Evolutionary conservation across 441 rosid genomes (phyloP).

Genomic region (Pelargonium citronellum): DNA sequence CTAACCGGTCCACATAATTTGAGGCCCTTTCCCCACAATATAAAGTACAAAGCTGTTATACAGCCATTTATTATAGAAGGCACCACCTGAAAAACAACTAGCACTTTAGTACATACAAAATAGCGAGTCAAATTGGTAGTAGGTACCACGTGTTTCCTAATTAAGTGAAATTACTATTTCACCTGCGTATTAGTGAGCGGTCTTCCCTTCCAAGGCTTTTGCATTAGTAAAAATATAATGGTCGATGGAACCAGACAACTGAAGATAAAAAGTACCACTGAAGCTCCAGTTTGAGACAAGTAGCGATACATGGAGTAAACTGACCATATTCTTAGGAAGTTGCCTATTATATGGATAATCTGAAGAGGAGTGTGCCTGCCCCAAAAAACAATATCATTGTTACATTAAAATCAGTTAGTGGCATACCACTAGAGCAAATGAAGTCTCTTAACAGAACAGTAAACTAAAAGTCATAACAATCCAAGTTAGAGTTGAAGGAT

Average conservation of each 20-base stretch:
- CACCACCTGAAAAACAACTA: conserved; percentile 51
- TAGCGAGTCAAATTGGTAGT: conserved; percentile 12
- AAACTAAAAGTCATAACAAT: neutral
- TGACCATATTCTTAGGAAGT: conserved; percentile 89
- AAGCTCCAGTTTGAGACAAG: conserved; percentile 70
- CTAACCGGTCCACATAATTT: conserved; percentile 88
- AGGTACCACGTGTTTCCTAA: conserved; percentile 2
- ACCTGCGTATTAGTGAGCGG: conserved; percentile 88
- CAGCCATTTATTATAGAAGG: conserved; percentile 88
- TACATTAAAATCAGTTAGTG: conserved; percentile 4
- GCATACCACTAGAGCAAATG: conserved; percentile 1
- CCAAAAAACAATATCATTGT: conserved; percentile 13
- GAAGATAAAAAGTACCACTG: conserved; percentile 77
- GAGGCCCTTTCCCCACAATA: conserved; percentile 90
- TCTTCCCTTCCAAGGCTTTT: conserved; percentile 98
- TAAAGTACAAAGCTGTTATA: conserved; percentile 82
- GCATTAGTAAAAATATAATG: conserved; percentile 55
- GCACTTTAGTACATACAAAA: conserved; percentile 10
- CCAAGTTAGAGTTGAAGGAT: no score
- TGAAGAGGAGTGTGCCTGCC: conserved; percentile 73
- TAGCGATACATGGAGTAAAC: conserved; percentile 78
- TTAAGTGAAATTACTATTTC: neutral
- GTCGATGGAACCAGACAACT: conserved; percentile 77
- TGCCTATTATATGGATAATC: conserved; percentile 66
- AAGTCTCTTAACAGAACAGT: neutral